Evolutionary conservation across 139 green algal species (phyloP).

Genomic region (Chlorella sp.): DNA sequence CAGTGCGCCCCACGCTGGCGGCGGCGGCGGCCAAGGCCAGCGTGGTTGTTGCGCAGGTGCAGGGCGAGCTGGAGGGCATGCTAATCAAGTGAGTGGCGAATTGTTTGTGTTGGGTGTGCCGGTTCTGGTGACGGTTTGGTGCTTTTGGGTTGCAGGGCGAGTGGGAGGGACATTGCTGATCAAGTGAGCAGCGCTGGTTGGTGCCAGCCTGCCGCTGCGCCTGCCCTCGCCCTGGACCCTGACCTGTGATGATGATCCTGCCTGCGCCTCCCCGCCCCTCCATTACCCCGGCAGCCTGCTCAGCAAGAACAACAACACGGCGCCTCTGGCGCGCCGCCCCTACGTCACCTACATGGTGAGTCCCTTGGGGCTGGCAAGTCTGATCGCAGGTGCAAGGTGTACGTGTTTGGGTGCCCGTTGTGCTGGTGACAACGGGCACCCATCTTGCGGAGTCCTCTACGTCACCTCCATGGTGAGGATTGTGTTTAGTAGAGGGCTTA

Average conservation of each 20-base stretch:
- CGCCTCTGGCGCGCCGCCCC: slow-evolving; percentile 24
- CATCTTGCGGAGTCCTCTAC: no score
- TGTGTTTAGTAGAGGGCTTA: no score
- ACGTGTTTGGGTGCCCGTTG: no score
- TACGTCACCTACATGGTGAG: slow-evolving; percentile 33
- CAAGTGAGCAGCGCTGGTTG: not conserved
- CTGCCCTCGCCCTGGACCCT: no score
- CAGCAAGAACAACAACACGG: slow-evolving; percentile 21
- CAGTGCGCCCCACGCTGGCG: slow-evolving; percentile 11
- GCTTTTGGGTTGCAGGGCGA: not conserved
- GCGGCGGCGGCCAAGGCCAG: not conserved
- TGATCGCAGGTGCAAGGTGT: no score
- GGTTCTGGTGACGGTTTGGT: no score
- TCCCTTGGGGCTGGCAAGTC: no score
- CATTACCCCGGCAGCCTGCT: slow-evolving; percentile 7
- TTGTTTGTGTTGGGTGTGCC: no score
- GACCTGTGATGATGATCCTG: no score
- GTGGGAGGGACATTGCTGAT: not conserved
- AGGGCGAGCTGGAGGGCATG: slow-evolving; percentile 19
- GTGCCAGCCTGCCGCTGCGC: not conserved
- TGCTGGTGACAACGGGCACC: no score
- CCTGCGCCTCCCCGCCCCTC: no score
- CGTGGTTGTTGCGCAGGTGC: not conserved
- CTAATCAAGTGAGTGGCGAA: slow-evolving; percentile 7
- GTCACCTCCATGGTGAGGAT: no score